Evolutionary conservation across 2,329 filamentous ascomycete genomes (phyloP).

Genomic region (Geoglossum cookeanum): DNA sequence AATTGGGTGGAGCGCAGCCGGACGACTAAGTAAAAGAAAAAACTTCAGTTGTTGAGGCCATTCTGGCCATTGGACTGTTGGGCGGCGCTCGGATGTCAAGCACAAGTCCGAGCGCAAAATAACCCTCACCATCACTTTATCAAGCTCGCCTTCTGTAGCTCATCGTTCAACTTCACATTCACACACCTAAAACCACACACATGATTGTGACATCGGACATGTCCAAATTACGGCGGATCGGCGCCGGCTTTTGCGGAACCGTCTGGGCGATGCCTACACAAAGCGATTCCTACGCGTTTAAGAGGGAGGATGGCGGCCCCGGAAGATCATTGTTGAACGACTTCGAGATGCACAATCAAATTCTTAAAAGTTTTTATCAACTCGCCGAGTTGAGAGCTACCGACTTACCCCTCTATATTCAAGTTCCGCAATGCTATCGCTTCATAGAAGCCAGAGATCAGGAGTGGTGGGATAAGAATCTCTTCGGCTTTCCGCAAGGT

Average conservation of each 20-base stretch:
- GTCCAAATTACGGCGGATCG: conserved; percentile 13
- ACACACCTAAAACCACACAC: background rate
- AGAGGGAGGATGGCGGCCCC: conserved; percentile 18
- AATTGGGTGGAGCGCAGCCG: too few relatives aligned
- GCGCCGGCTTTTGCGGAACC: conserved; percentile 17
- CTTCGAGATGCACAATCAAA: conserved; percentile 15
- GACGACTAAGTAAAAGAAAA: too few relatives aligned
- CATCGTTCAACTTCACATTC: too few relatives aligned
- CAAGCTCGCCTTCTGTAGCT: too few relatives aligned
- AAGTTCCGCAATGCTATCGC: conserved; percentile 13
- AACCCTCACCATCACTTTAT: too few relatives aligned
- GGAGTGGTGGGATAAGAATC: conserved; percentile 16
- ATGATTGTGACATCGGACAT: background rate
- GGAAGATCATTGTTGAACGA: conserved; percentile 16
- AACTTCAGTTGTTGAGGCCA: too few relatives aligned
- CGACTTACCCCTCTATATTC: background rate
- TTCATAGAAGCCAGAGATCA: conserved; percentile 12
- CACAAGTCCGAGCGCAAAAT: too few relatives aligned
- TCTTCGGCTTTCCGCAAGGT: conserved; percentile 13
- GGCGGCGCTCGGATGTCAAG: too few relatives aligned
- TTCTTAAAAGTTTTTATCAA: conserved; percentile 9
- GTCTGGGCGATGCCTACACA: conserved; percentile 16
- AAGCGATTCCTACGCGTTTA: conserved; percentile 12
- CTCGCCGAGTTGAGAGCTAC: background rate
- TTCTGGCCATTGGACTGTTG: too few relatives aligned